Evolutionary conservation across 192 early-diverging fungal species (phyloP), one percentile per base, ranked within the genome.

Genomic region (Coemansia aciculifera): DNA sequence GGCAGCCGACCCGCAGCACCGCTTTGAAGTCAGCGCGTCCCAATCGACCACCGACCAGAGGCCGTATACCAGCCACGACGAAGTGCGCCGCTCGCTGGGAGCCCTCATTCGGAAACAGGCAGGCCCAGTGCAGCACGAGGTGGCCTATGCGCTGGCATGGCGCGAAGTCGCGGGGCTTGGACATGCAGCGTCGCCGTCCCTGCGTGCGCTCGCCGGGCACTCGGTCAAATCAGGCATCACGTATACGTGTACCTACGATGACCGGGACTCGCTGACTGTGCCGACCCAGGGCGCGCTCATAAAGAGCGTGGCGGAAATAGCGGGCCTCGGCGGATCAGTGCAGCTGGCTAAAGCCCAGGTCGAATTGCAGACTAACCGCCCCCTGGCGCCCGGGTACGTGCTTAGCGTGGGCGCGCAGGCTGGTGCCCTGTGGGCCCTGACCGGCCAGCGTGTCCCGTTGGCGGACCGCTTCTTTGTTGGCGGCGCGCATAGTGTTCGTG

Each of bases 401-500:
- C 64, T 88, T 10, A 73, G 65, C 31, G 61, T 83, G 0, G 84
- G 84, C 13, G 31, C 79, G 13, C 86, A 89, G 32, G 87, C 65
- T 12, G 97, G 97, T 19, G 67, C 92, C 10, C 51, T 97, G 62
- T 85, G 87, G 60, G 88, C 4, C 61, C 92, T 4, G 76, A 32
- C 11, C 1, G 78, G 79, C 19, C 54, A 62, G 9, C n/a, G 23
- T 3, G 9, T 19, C 6, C 86, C 92, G 40, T 83, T 97, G 17
- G 86, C 88, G 9, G 97, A 99, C 80, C 84, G 94, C 34, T 95
- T 97, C 75, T 86, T 90, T 66, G 74, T 99, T 23, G 97, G 97
- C 32, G 97, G 97, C 6, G 90, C 90, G 38, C 85, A 87, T 46
- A 90, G 90, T 24, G 82, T 99, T 10, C 86, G 97, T 36, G 97